Percentiles rank a stretch among this genome's conserved stretches.
These are phyloP conservation scores for Pseudoperonospora humuli DNA, from an alignment of 352 stramenopile species.

Conservation along the genomic window DNA sequence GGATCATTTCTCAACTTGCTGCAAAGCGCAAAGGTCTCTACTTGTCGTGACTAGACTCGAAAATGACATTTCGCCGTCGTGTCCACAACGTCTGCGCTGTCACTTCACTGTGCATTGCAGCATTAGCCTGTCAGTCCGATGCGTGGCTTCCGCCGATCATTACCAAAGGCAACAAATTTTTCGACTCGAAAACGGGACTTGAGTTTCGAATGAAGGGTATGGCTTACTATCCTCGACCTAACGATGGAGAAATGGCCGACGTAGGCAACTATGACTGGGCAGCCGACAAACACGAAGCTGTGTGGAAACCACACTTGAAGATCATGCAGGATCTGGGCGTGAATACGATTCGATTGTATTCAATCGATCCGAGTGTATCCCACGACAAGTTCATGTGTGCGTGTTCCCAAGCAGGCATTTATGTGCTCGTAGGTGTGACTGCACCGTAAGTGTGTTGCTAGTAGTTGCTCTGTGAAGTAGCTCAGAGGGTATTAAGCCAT, in stretches of 20 bases:
- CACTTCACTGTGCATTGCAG: slow-evolving; percentile 39
- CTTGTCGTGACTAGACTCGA: too few relatives aligned
- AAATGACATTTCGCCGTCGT: too few relatives aligned
- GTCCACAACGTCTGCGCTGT: slow-evolving; percentile 62
- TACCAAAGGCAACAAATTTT: slow-evolving; percentile 67
- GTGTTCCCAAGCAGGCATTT: slow-evolving; percentile 59
- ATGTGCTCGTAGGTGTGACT: slow-evolving; percentile 59
- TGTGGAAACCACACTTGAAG: slow-evolving; percentile 66
- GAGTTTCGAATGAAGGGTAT: slow-evolving; percentile 73
- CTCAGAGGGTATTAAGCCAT: too few relatives aligned
- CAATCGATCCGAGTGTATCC: slow-evolving; percentile 74
- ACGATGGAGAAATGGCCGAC: slow-evolving; percentile 49
- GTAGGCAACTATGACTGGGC: slow-evolving; percentile 81
- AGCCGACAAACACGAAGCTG: slow-evolving; percentile 55
- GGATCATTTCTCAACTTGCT: too few relatives aligned
- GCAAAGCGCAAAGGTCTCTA: too few relatives aligned
- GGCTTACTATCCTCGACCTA: slow-evolving; percentile 84
- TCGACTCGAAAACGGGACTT: slow-evolving; percentile 61
- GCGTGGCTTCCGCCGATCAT: slow-evolving; percentile 48
- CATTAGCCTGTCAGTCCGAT: slow-evolving; percentile 22
- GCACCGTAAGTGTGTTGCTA: too few relatives aligned
- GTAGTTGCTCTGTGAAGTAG: too few relatives aligned
- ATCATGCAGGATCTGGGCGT: slow-evolving; percentile 54
- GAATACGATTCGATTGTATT: slow-evolving; percentile 73
- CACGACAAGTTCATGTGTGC: slow-evolving; percentile 87